phyloP scores from a whole-genome alignment of 208 protist genomes.

The Tetramitus jugosus region DNA sequence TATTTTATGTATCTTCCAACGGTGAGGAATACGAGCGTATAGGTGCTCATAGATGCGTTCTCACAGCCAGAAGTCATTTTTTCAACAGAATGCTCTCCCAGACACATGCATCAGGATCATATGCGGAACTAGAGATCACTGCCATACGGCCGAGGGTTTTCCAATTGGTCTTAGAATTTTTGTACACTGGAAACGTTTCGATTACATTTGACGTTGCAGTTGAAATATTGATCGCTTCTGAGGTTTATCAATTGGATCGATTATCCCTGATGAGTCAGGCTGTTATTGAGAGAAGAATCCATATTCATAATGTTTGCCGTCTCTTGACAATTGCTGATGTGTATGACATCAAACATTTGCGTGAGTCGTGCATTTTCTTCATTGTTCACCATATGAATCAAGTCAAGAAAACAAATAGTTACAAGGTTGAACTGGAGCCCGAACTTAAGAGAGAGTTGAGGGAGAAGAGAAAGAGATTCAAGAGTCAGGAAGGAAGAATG shows the following conservation, averaged over 20 bases:
- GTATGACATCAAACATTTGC: conserved; percentile 9
- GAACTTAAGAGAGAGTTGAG: background rate
- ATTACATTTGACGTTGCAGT: conserved; percentile 4
- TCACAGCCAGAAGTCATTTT: background rate
- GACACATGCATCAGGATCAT: too few relatives aligned
- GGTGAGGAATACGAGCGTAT: background rate
- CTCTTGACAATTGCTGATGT: conserved; percentile 4
- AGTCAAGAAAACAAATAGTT: background rate
- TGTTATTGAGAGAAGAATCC: conserved; percentile 6
- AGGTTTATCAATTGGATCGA: conserved; percentile 1
- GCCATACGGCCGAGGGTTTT: background rate
- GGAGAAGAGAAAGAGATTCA: background rate
- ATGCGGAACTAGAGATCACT: background rate
- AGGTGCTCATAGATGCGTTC: background rate
- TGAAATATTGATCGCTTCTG: background rate
- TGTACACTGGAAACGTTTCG: background rate
- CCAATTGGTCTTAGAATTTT: background rate
- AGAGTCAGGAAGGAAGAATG: background rate
- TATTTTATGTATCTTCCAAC: too few relatives aligned
- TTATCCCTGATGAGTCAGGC: background rate
- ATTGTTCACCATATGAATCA: background rate
- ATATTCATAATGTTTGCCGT: background rate
- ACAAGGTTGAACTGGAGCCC: background rate
- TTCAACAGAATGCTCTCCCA: background rate
- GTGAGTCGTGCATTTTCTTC: background rate